Base-by-base conservation (phyloP, 768 basidiomycete genomes). In the Pisolithus albus region DNA sequence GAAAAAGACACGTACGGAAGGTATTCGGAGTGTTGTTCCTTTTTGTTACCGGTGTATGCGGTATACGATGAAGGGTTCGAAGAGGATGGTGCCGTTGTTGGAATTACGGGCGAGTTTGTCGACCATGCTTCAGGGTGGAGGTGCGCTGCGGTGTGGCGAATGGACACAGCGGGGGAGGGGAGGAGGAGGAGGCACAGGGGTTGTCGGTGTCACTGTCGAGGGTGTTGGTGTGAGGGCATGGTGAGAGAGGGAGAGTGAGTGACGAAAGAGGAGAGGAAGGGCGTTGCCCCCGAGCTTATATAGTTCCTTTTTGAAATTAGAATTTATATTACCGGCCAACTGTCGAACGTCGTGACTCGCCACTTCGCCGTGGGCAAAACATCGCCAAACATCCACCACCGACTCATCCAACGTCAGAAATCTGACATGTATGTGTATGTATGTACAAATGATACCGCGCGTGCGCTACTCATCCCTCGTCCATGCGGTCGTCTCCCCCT, bases 51-150 rank as follows among this genome's bases (percentile, higher is more conserved):
- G 72, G 74, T 83, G 81, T 90, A 90, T 90, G 70, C 88, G 88
- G 71, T 88, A 81, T 70, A 88, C 87, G 70, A 88, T 84, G 75
- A 86, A 82, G 55, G 88, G 88, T 75, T 88, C 87, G 70, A 90
- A 90, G 65, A 88, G 80, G 54, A 88, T 79, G 71, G 86, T 84
- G 76, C 88, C 86, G 85, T 88, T 84, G 77, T 83, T 86, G 66
- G 84, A 83, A 70, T 76, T 83, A 60, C 84, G 86, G 65, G 82
- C 75, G 67, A 83, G 82, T 82, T 82, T 87, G 75, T 88, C 83
- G 77, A 88, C 84, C 88, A 90, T 91, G 76, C 68, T 79, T 69
- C 61, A 58, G 64, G 58, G 58, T 64, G 54, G 57, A 46, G 54
- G 57, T 52, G 55, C 66, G 64, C 63, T 66, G 56, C 56, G 52